These are phyloP conservation scores for Trichocomaceae sp. DNA, from an alignment of 2,329 filamentous ascomycete genomes.

Conservation along the genomic window DNA sequence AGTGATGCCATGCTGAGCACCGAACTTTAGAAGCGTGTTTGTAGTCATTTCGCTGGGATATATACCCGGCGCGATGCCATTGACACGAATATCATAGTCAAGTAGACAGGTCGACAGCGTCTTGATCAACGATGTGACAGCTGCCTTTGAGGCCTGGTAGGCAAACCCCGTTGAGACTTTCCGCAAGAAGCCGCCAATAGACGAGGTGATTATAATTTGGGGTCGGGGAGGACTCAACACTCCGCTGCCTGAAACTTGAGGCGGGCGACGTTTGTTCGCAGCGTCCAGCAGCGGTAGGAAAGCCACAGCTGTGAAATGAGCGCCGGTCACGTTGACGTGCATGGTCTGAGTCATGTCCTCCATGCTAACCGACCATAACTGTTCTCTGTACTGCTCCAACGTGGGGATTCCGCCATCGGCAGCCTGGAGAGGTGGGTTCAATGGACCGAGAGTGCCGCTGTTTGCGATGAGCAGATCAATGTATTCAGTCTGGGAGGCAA, in stretches of 20 bases:
- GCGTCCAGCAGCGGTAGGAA: constrained; percentile 31
- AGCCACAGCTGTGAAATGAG: constrained; percentile 28
- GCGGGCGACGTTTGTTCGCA: constrained; percentile 20
- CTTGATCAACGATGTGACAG: constrained; percentile 9
- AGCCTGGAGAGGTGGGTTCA: constrained; percentile 31
- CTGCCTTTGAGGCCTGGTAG: constrained; percentile 21
- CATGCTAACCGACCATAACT: constrained; percentile 23
- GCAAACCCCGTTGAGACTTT: constrained; percentile 17
- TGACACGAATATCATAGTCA: constrained; percentile 18
- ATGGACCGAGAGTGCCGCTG: constrained; percentile 41
- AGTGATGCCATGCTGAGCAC: constrained; percentile 4
- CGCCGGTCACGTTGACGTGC: constrained; percentile 25
- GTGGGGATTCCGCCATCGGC: constrained; percentile 14
- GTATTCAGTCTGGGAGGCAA: constrained; percentile 40
- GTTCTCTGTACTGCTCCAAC: constrained; percentile 24
- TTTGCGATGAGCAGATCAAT: constrained; percentile 49
- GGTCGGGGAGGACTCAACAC: constrained; percentile 2
- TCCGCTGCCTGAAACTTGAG: background rate
- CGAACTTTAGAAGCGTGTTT: background rate
- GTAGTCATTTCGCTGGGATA: constrained; percentile 11
- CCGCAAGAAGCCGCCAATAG: constrained; percentile 18
- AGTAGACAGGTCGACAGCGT: constrained; percentile 1
- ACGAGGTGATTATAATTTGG: constrained; percentile 22
- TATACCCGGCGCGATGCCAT: constrained; percentile 20
- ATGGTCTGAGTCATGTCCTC: constrained; percentile 22